Evolutionary conservation across 441 rosid genomes (phyloP).

Genomic region (Manihot esculenta): DNA sequence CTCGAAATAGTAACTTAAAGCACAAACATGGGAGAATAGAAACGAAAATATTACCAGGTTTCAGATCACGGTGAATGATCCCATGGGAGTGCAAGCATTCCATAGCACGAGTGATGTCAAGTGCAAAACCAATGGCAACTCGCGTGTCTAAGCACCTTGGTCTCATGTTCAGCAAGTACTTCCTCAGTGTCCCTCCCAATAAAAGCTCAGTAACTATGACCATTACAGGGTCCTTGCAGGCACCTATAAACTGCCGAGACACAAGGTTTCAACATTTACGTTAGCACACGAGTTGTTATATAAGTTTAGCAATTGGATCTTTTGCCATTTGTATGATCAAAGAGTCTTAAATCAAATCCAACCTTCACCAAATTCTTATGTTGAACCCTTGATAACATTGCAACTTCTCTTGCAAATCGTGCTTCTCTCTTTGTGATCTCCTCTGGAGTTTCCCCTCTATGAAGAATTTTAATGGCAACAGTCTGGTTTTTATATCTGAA

Average conservation of each 20-base stretch:
- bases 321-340: neutral
- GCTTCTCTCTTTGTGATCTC: constrained; percentile 69
- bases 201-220: constrained; percentile 91
- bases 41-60: constrained; percentile 58
- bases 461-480: constrained; percentile 75
- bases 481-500: constrained; percentile 68
- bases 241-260: constrained; percentile 73
- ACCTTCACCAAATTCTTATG: constrained; percentile 93
- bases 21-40: neutral
- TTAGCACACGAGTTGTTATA: neutral
- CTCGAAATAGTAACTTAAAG: neutral
- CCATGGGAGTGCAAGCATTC: constrained; percentile 89
- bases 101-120: constrained; percentile 92
- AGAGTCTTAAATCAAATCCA: constrained; percentile 12
- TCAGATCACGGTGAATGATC: constrained; percentile 88
- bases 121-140: constrained; percentile 74
- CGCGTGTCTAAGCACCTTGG: constrained; percentile 62
- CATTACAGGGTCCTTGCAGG: constrained; percentile 88
- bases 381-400: constrained; percentile 82
- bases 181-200: constrained; percentile 81
- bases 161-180: constrained; percentile 57
- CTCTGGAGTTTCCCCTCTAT: constrained; percentile 75
- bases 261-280: neutral
- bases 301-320: neutral
- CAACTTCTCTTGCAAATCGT: constrained; percentile 79